Evolutionary conservation across 169 alveolate species (phyloP), one percentile per base, ranked within the genome.

Genomic region (Condylostoma magnum): DNA sequence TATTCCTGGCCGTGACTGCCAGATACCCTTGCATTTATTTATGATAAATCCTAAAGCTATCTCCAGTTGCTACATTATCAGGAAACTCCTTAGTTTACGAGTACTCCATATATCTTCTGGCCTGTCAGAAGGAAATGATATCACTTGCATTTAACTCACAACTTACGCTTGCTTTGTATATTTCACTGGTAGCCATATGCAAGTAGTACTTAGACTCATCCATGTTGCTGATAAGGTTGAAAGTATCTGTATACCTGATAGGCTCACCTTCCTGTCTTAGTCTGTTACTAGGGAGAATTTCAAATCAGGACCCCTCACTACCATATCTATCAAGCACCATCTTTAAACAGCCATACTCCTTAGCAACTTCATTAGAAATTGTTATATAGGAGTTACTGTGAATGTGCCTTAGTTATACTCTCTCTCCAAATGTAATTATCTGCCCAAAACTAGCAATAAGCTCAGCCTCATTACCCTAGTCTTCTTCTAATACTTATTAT

Each of bases 221-320:
- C 15, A 31, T 12, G 1, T 27, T 15, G 6, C 46, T n/a, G 20
- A n/a, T 10, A n/a, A 60, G 58, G 6, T 20, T 8, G 30, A 60
- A 60, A 1, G n/a, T 38, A 31, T 60, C 71, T n/a, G 31, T 12
- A 27, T 60, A 60, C 28, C 57, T 12, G 0, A 36, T 18, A 12
- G 58, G 58, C 25, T 60, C 71, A n/a, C 71, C 71, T 60, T 60
- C 71, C 22, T 38, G 71, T 34, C 71, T 60, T 36, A 60, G 25
- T 18, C 43, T 60, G 27, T 60, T 38, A 8, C 71, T 38, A n/a
- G 71, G 56, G 25, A 37, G 18, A 41, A 60, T 41, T 41, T 60
- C 71, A 37, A 60, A 6, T 33, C 71, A 60, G 2, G 71, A 60
- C 2, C 36, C 27, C 4, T 60, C 71, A 4, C 27, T 60, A 15